A percentile compares a stretch with the other conserved stretches of the same genome.
Conservation (phyloP, 805 yeast genomes). For the Starmerella stellata region DNA sequence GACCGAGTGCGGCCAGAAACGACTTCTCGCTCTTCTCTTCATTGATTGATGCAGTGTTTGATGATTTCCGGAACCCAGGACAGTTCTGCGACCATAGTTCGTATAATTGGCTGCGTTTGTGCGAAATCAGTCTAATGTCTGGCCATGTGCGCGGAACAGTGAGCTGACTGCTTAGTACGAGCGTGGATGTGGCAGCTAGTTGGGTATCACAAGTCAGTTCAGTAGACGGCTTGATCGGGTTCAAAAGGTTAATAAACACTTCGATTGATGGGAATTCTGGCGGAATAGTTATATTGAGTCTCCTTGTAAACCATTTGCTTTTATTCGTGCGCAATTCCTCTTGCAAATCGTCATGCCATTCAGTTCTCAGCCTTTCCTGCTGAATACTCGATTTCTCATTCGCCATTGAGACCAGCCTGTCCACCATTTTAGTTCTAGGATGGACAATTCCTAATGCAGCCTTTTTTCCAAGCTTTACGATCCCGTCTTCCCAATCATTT, state of each 20-base stretch:
- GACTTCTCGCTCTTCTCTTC: background rate
- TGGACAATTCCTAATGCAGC: slow-evolving; percentile 10
- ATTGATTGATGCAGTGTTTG: background rate
- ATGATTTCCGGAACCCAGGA: background rate
- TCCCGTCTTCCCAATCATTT: slow-evolving; percentile 20
- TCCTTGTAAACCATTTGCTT: slow-evolving; percentile 9
- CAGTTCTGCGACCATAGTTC: slow-evolving; percentile 2
- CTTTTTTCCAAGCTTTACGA: slow-evolving; percentile 14
- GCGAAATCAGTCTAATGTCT: background rate
- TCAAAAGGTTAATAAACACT: slow-evolving; percentile 3
- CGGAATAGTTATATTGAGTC: slow-evolving; percentile 6
- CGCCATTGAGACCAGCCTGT: slow-evolving; percentile 9
- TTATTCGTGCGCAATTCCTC: slow-evolving; percentile 17
- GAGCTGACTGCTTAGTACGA: background rate
- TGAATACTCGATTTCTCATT: background rate
- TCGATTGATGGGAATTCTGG: slow-evolving; percentile 10
- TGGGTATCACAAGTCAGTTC: too few species aligned
- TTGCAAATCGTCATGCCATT: slow-evolving; percentile 6
- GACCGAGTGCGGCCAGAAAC: slow-evolving; percentile 1
- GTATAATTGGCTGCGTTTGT: background rate
- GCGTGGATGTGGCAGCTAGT: too few species aligned
- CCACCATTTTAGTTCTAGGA: slow-evolving; percentile 12
- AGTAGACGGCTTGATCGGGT: background rate
- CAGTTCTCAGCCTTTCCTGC: background rate
- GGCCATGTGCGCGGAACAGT: background rate